Conservation (phyloP, 805 yeast genomes). For the Maudiozyma barnettii region DNA sequence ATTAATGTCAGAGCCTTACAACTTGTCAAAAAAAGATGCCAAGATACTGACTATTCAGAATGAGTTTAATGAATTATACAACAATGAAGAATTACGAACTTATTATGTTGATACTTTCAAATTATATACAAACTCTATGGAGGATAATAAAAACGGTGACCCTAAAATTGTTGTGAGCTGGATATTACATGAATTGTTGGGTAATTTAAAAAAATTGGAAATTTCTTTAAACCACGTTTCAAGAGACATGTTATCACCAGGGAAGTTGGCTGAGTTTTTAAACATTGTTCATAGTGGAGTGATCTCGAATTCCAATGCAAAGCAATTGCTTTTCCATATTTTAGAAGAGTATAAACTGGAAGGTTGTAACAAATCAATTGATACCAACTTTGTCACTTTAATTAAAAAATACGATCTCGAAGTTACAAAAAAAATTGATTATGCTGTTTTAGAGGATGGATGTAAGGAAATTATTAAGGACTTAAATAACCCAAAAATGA, state of each 20-base stretch:
- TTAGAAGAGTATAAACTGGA: conserved; percentile 39
- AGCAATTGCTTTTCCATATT: conserved; percentile 52
- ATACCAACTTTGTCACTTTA: conserved; percentile 32
- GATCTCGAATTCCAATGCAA: conserved; percentile 62
- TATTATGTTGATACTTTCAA: conserved; percentile 39
- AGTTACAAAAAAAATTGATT: conserved; percentile 25
- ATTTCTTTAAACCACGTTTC: conserved; percentile 24
- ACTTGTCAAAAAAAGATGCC: conserved; percentile 64
- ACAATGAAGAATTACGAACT: conserved; percentile 32
- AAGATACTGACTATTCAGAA: conserved; percentile 47
- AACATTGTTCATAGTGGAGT: conserved; percentile 35
- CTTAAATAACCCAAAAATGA: conserved; percentile 40
- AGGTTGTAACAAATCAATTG: conserved; percentile 2
- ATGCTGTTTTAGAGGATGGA: conserved; percentile 29
- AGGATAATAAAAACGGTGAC: conserved; percentile 13
- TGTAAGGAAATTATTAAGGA: conserved; percentile 39
- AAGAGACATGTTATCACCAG: conserved; percentile 30
- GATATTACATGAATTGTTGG: conserved; percentile 74
- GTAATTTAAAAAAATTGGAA: conserved; percentile 49
- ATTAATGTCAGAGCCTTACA: conserved; percentile 42
- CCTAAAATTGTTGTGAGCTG: conserved; percentile 54
- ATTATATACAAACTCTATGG: conserved; percentile 28
- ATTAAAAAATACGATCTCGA: conserved; percentile 47
- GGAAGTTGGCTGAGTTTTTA: conserved; percentile 47
- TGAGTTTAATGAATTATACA: conserved; percentile 18